These are phyloP conservation scores for Ephemerocybe angulata DNA, from an alignment of 768 basidiomycete species.

Conservation along the genomic window DNA sequence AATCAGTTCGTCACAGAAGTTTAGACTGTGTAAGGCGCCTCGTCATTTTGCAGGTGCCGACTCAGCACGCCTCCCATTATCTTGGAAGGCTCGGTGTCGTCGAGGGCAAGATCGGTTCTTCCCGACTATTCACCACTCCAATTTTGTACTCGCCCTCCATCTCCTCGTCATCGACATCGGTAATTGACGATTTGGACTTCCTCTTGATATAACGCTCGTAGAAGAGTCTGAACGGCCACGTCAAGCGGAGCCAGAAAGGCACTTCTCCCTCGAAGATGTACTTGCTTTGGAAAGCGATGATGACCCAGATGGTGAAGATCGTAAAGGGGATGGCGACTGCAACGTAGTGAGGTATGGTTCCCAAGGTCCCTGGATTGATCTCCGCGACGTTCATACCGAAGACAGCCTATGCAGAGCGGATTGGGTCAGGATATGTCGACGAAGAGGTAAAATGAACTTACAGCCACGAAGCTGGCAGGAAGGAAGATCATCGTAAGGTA, in stretches of 20 bases:
- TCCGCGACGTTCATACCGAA: constrained; percentile 42
- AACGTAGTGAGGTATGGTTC: constrained; percentile 42
- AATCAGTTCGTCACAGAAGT: too few relatives aligned
- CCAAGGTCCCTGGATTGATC: constrained; percentile 31
- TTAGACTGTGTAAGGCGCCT: too few relatives aligned
- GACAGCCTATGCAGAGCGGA: constrained; percentile 21
- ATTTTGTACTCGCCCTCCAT: background rate
- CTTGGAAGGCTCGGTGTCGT: background rate
- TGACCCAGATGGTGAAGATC: constrained; percentile 47
- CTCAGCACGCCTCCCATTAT: too few relatives aligned
- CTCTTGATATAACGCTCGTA: background rate
- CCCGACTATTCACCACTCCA: background rate
- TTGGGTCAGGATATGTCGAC: background rate
- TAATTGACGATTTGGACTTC: background rate
- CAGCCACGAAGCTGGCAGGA: constrained; percentile 49
- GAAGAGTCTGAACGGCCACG: constrained; percentile 31
- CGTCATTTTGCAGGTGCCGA: too few relatives aligned
- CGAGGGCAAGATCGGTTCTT: background rate
- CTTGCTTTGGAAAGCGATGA: constrained; percentile 50
- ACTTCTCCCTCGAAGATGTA: constrained; percentile 28
- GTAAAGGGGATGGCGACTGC: constrained; percentile 46
- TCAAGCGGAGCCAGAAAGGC: constrained; percentile 29
- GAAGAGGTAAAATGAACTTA: constrained; percentile 18
- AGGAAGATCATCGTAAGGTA: constrained; percentile 62
- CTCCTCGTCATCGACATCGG: background rate